Base-by-base conservation (phyloP, 257 asterid species). In the Cruciata laevipes region DNA sequence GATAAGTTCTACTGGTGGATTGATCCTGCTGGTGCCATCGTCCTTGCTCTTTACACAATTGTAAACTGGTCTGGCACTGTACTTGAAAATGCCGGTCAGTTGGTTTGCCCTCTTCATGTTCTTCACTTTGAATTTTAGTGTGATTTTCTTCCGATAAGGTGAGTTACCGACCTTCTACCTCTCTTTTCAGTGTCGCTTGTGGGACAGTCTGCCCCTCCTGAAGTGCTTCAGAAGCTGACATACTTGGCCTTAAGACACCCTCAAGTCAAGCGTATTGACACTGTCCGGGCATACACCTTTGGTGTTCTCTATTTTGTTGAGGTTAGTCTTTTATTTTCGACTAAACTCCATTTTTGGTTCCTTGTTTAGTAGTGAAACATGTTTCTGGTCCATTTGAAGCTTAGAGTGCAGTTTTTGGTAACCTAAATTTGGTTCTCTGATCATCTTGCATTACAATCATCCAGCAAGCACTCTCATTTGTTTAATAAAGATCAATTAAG, bases 221-320 rank as follows among this genome's bases (percentile, higher is more conserved):
- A 92, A 71, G 75, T 86, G 51, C 69, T 92, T 78, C 92, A 80
- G 77, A 92, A 89, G 71, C 56, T 89, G 78, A 92, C 97, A 0
- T 92, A 92, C 78, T 91, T 92, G 16, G 96, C 82, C 32, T 71
- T 89, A 55, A 77, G 95, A 73, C 97, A 92, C 75, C 98, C 98
- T 44, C 74, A 76, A 70, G 80, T 89, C 67, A 84, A 87, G 79
- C 95, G 96, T 6, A 61, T 92, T 17, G 98, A 92, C 72, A 92
- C 98, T 3, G 90, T 92, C 57, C 95, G 97, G 13, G 98, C 98
- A 40, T 92, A 92, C 84, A 92, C 98, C 11, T 92, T 92, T 75
- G 98, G 98, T 6, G 90, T 82, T 13, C 64, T 92, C 66, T 89
- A 92, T 74, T 92, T 92, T 25, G 98, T 92, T 5, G 98, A 92